phyloP scores from a whole-genome alignment of 2,329 filamentous ascomycete species.

The Didymella lethalis region DNA sequence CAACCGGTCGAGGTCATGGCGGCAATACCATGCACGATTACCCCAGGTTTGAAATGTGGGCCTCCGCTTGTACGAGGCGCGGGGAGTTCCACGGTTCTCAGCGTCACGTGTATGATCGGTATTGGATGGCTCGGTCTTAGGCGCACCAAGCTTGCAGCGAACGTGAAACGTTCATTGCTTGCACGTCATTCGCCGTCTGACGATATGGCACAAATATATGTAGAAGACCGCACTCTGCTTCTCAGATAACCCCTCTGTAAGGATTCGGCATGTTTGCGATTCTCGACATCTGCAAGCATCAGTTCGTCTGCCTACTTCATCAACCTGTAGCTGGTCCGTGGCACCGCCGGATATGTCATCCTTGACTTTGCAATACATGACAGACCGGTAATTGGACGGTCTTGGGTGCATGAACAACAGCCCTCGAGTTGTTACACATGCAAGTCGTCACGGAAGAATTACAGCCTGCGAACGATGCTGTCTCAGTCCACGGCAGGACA shows the following conservation, averaged over 20 bases:
- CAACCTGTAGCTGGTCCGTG: background rate
- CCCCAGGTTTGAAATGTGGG: constrained; percentile 14
- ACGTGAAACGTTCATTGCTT: background rate
- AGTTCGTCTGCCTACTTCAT: background rate
- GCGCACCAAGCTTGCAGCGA: background rate
- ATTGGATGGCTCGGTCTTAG: background rate
- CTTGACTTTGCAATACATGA: background rate
- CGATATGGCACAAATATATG: background rate
- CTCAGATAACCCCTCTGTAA: background rate
- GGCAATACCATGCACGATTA: constrained; percentile 10
- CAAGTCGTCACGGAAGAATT: constrained; percentile 3
- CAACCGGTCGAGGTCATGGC: background rate
- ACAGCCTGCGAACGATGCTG: constrained; percentile 5
- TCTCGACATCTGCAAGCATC: background rate
- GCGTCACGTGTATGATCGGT: constrained; percentile 9
- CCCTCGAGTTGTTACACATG: background rate
- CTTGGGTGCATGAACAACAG: background rate
- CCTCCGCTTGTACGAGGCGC: background rate
- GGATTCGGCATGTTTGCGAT: background rate
- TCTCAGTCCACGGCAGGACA: constrained; percentile 15
- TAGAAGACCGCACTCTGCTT: background rate
- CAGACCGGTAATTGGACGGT: background rate
- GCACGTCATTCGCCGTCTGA: background rate
- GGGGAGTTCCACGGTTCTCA: constrained; percentile 7
- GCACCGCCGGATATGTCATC: background rate